Conservation (phyloP, 495 filamentous ascomycete species). For the Xylaria telfairii region DNA sequence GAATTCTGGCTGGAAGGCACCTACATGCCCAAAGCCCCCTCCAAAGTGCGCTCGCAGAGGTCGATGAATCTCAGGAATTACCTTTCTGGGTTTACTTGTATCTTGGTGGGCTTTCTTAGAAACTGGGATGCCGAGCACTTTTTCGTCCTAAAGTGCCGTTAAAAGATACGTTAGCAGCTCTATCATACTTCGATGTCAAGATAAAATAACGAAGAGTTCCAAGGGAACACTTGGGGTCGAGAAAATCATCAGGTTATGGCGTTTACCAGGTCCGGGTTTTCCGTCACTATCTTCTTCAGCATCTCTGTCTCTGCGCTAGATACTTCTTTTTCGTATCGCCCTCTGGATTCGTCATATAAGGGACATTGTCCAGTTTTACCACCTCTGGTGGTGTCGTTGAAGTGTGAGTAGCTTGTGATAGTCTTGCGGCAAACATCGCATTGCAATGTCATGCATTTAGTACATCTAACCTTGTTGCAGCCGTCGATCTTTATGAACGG, state of each 20-base stretch:
- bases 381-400: constrained; percentile 53
- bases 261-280: constrained; percentile 63
- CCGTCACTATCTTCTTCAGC: constrained; percentile 59
- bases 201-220: not conserved
- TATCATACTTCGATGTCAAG: not conserved
- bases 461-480: constrained; percentile 85
- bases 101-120: not conserved
- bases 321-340: constrained; percentile 70
- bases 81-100: not conserved
- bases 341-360: constrained; percentile 66
- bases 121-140: not conserved
- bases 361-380: constrained; percentile 63
- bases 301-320: constrained; percentile 66
- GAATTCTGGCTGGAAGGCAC: not conserved
- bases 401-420: constrained; percentile 56
- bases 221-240: not conserved
- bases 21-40: not conserved
- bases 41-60: not conserved
- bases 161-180: not conserved
- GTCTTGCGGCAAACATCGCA: constrained; percentile 77
- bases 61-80: not conserved
- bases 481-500: constrained; percentile 77
- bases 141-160: constrained; percentile 18
- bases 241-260: not conserved
- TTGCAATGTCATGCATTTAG: constrained; percentile 64